phyloP scores from a whole-genome alignment of 805 yeast genomes.

The Candida ficus region DNA sequence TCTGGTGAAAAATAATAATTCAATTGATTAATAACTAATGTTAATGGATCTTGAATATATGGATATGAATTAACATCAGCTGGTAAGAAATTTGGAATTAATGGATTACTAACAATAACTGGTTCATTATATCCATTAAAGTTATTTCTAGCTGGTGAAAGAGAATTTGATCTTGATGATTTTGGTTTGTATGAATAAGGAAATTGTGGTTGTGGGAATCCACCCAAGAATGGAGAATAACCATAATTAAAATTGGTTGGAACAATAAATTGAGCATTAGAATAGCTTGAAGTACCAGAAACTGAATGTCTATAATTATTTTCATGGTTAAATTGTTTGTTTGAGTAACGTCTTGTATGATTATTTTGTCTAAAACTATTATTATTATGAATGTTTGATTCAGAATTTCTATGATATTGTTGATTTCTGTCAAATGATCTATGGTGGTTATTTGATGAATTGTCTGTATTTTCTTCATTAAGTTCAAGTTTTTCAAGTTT shows the following conservation, averaged over 20 bases:
- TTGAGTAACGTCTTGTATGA: slow-evolving; percentile 6
- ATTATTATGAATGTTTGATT: background rate
- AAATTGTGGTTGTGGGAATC: slow-evolving; percentile 3
- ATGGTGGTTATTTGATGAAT: background rate
- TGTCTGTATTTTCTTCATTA: background rate
- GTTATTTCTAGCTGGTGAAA: slow-evolving; percentile 16
- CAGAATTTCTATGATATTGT: slow-evolving; percentile 1
- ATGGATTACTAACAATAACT: no score
- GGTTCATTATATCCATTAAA: no score
- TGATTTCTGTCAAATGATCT: background rate
- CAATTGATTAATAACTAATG: slow-evolving; percentile 49
- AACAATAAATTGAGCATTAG: slow-evolving; percentile 10
- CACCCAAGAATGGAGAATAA: slow-evolving; percentile 7
- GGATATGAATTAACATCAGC: slow-evolving; percentile 9
- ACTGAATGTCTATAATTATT: slow-evolving; percentile 18
- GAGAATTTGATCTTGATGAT: slow-evolving; percentile 18
- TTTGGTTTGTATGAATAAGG: slow-evolving; percentile 6
- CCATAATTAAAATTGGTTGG: slow-evolving; percentile 14
- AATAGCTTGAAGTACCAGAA: slow-evolving; percentile 8
- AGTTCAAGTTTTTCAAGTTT: background rate
- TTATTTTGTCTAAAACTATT: slow-evolving; percentile 2
- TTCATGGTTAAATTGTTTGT: slow-evolving; percentile 8
- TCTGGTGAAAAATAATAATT: slow-evolving; percentile 89
- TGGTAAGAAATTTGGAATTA: slow-evolving; percentile 8
- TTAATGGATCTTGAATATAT: slow-evolving; percentile 16